These are phyloP conservation scores for Chrysoporthe cubensis DNA, from an alignment of 2,329 filamentous ascomycete genomes.

Conservation along the genomic window DNA sequence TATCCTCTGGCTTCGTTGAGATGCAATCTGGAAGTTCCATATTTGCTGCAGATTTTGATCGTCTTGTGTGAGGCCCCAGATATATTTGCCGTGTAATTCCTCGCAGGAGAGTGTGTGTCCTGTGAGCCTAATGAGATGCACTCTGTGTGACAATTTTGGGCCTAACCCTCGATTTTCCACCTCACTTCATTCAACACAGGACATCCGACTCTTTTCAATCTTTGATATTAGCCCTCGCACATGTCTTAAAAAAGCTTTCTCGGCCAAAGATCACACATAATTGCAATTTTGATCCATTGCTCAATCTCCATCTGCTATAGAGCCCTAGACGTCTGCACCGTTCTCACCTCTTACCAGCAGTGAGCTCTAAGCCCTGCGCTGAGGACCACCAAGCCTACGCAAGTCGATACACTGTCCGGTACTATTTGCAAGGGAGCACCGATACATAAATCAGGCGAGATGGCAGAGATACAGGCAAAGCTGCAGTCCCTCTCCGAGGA, in stretches of 20 bases:
- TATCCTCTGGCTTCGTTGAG: not conserved
- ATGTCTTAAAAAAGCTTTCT: not conserved
- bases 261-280: not conserved
- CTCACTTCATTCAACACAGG: not conserved
- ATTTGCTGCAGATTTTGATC: not conserved
- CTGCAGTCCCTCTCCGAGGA: slow-evolving; percentile 85
- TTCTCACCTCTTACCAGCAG: not conserved
- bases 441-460: slow-evolving; percentile 40
- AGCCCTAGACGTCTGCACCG: not conserved
- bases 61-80: not conserved
- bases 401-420: not conserved
- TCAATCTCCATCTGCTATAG: not conserved
- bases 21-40: not conserved
- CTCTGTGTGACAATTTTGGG: not conserved
- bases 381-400: not conserved
- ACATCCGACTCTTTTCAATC: not conserved
- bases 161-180: not conserved
- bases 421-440: not conserved
- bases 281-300: not conserved
- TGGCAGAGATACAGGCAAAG: slow-evolving; percentile 75
- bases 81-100: not conserved
- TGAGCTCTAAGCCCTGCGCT: not conserved
- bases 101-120: not conserved
- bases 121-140: not conserved
- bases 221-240: not conserved